Evolutionary conservation across 768 basidiomycete species (phyloP), one percentile per base, ranked within the genome.

Genomic region (Leccinum incarnatum): DNA sequence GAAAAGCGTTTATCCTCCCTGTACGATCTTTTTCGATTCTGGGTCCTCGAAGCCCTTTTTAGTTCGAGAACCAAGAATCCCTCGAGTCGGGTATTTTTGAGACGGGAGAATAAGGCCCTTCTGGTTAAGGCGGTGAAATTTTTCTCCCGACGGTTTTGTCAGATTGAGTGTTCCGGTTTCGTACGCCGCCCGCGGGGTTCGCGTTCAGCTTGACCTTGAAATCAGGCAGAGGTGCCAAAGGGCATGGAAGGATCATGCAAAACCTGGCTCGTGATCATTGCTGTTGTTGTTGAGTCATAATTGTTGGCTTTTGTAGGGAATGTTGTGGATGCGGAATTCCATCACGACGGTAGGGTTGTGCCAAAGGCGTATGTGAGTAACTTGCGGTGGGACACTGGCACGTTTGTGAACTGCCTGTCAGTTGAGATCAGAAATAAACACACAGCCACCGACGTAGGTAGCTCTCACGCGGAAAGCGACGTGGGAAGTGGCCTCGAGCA

Each of bases 191-290:
- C 0, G 75, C 74, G 51, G 72, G 72, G 60, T 78, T 79, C 54
- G 72, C 65, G 52, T 84, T 79, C 14, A 91, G 74, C 14, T 51
- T 65, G 54, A 92, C 81, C 46, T 72, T 62, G 72, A 91, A 92
- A 62, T 92, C 91, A 36, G 88, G 76, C 30, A 47, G 63, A 30
- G 62, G 64, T n/a, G 65, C 69, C 36, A 47, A 73, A 74, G 2
- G 25, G 40, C 4, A 73, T 73, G 1, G 73, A 68, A 29, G 58
- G 65, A 48, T 53, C 42, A 60, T 91, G 89, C 0, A 93, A 71
- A 36, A 86, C 75, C 5, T 63, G 68, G 5, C 5, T 54, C 1
- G 83, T 82, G 47, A 92, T 76, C 25, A 25, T 25, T 25, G 25
- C 25, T 5, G 70, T 75, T 37, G 83, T 79, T 19, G 81, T 86